Base-by-base conservation (phyloP, 2,329 filamentous ascomycete genomes). In the Amylocarpus encephaloides region DNA sequence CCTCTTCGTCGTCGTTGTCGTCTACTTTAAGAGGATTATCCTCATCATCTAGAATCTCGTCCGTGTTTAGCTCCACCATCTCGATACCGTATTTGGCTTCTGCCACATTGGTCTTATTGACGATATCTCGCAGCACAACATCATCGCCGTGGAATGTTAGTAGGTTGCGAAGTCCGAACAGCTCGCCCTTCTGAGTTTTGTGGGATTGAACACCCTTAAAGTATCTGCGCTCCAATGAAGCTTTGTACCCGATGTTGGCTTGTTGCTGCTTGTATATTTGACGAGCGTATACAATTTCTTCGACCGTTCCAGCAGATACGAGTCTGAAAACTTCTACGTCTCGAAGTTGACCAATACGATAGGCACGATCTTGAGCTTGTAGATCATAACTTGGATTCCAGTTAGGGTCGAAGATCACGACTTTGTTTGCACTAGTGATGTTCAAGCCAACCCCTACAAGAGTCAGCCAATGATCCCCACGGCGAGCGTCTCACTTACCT, bases 251-350 rank as follows among this genome's bases (percentile, higher is more conserved):
- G 51, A 98, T 97, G 63, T 96, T 97, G 22, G 93, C 92, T 70
- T 97, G 93, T 63, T 98, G 93, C 65, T 98, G 93, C 68, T 98
- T 98, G 76, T 98, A 98, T 35, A 98, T 93, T 63, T 98, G 93
- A 6, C 93, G 80, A 0, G 92, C 93, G 62, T 98, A 98, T 6
- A 97, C 89, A 48, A 96, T 93, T 67, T 98, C 93, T 65, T 98
- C 93, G 13, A 98, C 89, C 0, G 93, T 97, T 0, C 93, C 93
- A 1, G 88, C 83, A 1, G 87, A 92, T 15, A 98, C 82, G 1
- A 98, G 79, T 3, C 93, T 83, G 66, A 95, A 97, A 1, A 97
- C 92, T 65, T 98, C 93, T 0, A 98, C 93, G 63, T 97, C 89
- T 16, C 93, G 79, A 0, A 80, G 82, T 68, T 98, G 93, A 0